These are phyloP conservation scores for Dianthus caryophyllus DNA, from an alignment of 148 eudicot species.

Conservation along the genomic window DNA sequence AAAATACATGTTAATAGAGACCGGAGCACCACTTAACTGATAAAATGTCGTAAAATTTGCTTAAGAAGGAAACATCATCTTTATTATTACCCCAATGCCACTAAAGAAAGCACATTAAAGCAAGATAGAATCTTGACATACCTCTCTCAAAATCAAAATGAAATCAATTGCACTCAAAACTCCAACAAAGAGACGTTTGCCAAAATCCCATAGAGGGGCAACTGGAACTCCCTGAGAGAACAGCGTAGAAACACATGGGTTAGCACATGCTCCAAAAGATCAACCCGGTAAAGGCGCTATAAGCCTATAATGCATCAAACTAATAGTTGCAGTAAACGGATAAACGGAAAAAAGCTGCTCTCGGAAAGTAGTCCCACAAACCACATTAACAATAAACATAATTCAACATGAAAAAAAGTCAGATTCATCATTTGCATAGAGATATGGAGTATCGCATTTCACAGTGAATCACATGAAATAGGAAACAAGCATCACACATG, in stretches of 20 bases:
- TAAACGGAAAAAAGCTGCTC: background rate
- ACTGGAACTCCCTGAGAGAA: slow-evolving; percentile 70
- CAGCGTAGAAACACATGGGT: slow-evolving; percentile 7
- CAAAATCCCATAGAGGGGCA: slow-evolving; percentile 92
- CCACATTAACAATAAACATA: background rate
- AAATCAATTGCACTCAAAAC: slow-evolving; percentile 87
- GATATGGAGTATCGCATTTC: background rate
- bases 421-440: background rate
- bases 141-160: slow-evolving; percentile 90
- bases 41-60: background rate
- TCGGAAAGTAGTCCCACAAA: background rate
- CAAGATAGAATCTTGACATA: slow-evolving; percentile 21
- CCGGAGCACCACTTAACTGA: background rate
- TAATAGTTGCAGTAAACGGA: background rate
- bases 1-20: background rate
- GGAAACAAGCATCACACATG: background rate
- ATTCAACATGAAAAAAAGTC: background rate
- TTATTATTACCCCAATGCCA: background rate
- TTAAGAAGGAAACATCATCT: background rate
- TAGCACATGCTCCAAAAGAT: slow-evolving; percentile 1
- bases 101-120: background rate
- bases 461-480: background rate
- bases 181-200: slow-evolving; percentile 73
- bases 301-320: background rate
- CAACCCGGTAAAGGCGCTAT: background rate